Base-by-base conservation (phyloP, 306 rosid species). In the Prinsepia uniflora region DNA sequence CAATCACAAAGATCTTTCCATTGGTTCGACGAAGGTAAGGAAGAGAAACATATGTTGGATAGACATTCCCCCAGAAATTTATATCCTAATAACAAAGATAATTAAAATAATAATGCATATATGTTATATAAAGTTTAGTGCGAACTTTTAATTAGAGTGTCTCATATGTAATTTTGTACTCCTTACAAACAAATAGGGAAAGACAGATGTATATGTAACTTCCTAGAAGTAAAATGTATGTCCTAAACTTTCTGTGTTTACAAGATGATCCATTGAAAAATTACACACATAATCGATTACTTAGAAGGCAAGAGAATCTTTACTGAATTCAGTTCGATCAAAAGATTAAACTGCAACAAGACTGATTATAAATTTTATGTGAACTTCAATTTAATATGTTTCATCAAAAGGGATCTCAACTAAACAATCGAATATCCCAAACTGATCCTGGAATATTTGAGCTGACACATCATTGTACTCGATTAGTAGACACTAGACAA, bases 141-240 rank as follows among this genome's bases (percentile, higher is more conserved):
- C 40, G 11, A 18, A 44, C 36, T 11, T 55, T 19, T 43, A 2
- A 24, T 19, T 43, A 2, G 24, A 70, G 12, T 42, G 55, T n/a
- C n/a, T 12, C 14, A 8, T 18, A 11, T 19, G 22, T 53, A 52
- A 12, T 14, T 49, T 68, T 47, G 46, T 40, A 45, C 40, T 76
- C 63, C 81, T 66, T 77, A 90, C 98, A 88, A 90, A 68, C 67
- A 90, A 83, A 62, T 83, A 89, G 20, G 96, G 96, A 78, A 92
- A 90, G 65, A 85, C 86, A 5, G 96, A 80, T 11, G 92, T 86
- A 71, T 92, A 96, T 14, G 88, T 76, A 34, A 74, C 96, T 80
- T 92, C 98, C 60, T 92, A 96, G 42, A 92, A 92, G 87, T 83
- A 84, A 84, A 92, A 92, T 44, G 91, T 88, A 57, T 92, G 96